Percentiles rank a stretch among this genome's conserved stretches.
Evolutionary conservation across 306 rosid genomes (phyloP).

Genomic region (Purshia tridentata): DNA sequence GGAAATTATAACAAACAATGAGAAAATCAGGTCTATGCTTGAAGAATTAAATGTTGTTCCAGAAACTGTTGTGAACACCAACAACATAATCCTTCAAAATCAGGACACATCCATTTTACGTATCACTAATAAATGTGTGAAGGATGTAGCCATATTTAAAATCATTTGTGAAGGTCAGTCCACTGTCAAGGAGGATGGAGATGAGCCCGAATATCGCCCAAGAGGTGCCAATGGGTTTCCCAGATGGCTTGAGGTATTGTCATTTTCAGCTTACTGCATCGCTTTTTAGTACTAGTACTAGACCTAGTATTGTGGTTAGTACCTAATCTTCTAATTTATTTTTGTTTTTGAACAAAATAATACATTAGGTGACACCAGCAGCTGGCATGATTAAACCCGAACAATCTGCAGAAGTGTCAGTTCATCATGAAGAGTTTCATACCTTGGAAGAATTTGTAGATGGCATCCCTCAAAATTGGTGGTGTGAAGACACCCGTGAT

Average conservation of each 20-base stretch:
- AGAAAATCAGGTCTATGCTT: constrained; percentile 63
- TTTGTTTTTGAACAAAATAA: background rate
- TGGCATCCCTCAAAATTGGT: constrained; percentile 78
- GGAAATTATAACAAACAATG: constrained; percentile 56
- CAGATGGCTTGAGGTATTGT: constrained; percentile 93
- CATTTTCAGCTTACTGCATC: background rate
- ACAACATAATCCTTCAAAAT: constrained; percentile 67
- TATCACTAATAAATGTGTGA: constrained; percentile 59
- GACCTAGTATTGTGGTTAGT: no score
- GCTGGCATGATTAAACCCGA: constrained; percentile 77
- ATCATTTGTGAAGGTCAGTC: constrained; percentile 73
- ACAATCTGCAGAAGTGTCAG: constrained; percentile 63
- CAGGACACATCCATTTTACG: constrained; percentile 58
- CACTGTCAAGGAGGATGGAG: constrained; percentile 59
- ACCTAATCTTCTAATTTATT: background rate
- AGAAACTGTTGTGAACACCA: constrained; percentile 56
- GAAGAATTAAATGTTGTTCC: constrained; percentile 65
- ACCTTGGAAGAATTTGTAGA: constrained; percentile 62
- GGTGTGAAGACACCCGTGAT: constrained; percentile 83
- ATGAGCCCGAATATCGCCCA: constrained; percentile 49
- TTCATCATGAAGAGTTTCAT: constrained; percentile 69
- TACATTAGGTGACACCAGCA: constrained; percentile 66
- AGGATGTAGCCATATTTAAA: constrained; percentile 62
- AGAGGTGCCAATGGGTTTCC: constrained; percentile 88
- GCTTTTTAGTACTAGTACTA: no score